These are phyloP conservation scores for Pseudopithomyces chartarum DNA, from an alignment of 2,329 filamentous ascomycete species.

Conservation along the genomic window DNA sequence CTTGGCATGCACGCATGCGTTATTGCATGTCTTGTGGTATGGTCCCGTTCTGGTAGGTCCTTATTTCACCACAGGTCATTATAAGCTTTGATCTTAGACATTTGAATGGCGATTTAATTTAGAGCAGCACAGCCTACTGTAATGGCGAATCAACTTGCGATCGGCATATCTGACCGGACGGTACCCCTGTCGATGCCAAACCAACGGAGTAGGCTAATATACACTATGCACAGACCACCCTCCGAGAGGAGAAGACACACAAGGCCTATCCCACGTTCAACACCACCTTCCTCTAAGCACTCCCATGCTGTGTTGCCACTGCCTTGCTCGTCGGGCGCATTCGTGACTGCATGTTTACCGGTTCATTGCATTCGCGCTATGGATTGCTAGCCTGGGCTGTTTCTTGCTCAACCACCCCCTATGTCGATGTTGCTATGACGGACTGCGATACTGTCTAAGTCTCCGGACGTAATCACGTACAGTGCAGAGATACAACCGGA, in stretches of 20 bases:
- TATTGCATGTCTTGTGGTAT: slow-evolving; percentile 4
- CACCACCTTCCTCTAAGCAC: slow-evolving; percentile 18
- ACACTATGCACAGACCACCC: slow-evolving; percentile 23
- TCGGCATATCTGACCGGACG: slow-evolving; percentile 11
- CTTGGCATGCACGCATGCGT: slow-evolving; percentile 24
- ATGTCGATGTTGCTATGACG: not conserved
- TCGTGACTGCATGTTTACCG: not conserved
- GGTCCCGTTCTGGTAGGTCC: slow-evolving; percentile 25
- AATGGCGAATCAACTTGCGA: slow-evolving; percentile 16
- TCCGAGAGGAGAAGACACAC: slow-evolving; percentile 13
- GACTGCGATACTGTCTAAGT: not conserved
- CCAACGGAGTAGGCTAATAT: slow-evolving; percentile 29
- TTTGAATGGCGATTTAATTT: slow-evolving; percentile 23
- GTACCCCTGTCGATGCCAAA: slow-evolving; percentile 15
- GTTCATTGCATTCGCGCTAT: not conserved
- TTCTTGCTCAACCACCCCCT: not conserved
- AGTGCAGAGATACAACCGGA: not conserved
- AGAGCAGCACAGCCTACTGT: slow-evolving; percentile 13
- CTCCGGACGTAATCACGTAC: not conserved
- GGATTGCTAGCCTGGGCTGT: not conserved
- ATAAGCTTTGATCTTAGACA: slow-evolving; percentile 25
- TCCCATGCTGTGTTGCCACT: slow-evolving; percentile 1
- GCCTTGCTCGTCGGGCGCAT: not conserved
- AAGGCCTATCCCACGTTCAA: slow-evolving; percentile 20
- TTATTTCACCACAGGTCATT: slow-evolving; percentile 8